Evolutionary conservation across 768 basidiomycete genomes (phyloP), one percentile per base, ranked within the genome.

Genomic region (Mycena rosella): DNA sequence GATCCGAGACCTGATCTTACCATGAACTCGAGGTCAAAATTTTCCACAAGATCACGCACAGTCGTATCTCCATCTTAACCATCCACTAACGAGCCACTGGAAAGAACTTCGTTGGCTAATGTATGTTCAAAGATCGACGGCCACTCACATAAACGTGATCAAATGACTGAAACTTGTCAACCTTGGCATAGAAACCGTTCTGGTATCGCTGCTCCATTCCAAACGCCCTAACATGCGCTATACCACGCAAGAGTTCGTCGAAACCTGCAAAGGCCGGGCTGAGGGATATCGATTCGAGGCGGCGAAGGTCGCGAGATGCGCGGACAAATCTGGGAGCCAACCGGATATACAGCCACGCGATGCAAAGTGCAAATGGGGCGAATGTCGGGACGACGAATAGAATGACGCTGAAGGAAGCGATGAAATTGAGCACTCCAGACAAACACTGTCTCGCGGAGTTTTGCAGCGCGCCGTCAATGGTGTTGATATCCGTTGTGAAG

Each of bases 1-100:
- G 91, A 91, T 34, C 91, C 91, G 22, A 93, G 82, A 74, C 88
- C 89, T 89, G 40, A n/a, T 10, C 55, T 22, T 14, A 13, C 24
- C 15, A 40, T 56, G 5, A 68, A 32, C 15, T 5, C 2, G 27
- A 22, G 29, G 27, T 27, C 48, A 17, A 42, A 20, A 34, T 22
- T 29, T 24, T 32, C 67, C 42, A 58, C 11, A 36, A 22, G 32
- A 52, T 32, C 13, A 48, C 62, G 29, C 40, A 60, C 90, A 90
- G 72, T 93, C 91, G 72, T 93, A 92, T 82, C 91, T 80, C 87
- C 89, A 91, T 65, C 86, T 83, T 52, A 92, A 81, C 91, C 91
- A 92, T 20, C 84, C 87, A 54, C 85, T 88, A 10, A 91, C 87
- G 45, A 90, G 82, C 88, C 90, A 91, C 89, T 91, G 70, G 7